Evolutionary conservation across 2,329 filamentous ascomycete genomes (phyloP).

Genomic region (Aspergillus niger): DNA sequence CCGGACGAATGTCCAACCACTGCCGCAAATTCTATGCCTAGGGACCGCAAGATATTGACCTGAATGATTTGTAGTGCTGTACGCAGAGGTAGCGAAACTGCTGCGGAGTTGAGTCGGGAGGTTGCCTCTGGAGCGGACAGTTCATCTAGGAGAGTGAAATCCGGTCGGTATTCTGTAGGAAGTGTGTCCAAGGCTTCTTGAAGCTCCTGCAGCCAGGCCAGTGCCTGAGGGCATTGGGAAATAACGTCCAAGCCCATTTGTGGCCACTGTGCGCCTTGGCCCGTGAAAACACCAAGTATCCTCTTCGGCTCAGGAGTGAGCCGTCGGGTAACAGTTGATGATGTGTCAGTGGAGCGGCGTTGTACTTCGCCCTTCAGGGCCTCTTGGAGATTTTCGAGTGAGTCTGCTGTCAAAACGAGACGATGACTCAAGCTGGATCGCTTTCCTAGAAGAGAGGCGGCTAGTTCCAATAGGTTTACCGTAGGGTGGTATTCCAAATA

Average conservation of each 20-base stretch:
- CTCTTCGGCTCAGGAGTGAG: background rate
- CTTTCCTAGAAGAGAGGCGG: background rate
- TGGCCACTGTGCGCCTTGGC: conserved; percentile 26
- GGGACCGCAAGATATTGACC: conserved; percentile 5
- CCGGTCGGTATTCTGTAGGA: conserved; percentile 7
- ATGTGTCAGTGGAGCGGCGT: background rate
- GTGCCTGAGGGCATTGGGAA: background rate
- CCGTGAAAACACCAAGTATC: conserved; percentile 28
- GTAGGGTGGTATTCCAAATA: background rate
- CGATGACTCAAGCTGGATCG: background rate
- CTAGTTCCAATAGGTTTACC: background rate
- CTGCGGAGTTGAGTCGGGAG: conserved; percentile 6
- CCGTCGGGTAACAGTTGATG: background rate
- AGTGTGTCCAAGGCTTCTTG: conserved; percentile 9
- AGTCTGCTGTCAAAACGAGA: background rate
- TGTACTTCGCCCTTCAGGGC: background rate
- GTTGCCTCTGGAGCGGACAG: conserved; percentile 1
- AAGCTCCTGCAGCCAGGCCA: background rate
- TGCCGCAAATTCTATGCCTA: conserved; percentile 11
- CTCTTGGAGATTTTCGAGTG: background rate
- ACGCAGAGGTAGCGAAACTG: conserved; percentile 1
- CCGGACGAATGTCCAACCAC: conserved; percentile 34
- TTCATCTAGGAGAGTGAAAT: conserved; percentile 8
- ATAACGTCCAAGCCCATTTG: conserved; percentile 15
- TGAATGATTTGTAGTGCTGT: conserved; percentile 8